Evolutionary conservation across 192 early-diverging fungal genomes (phyloP), one percentile per base, ranked within the genome.

Genomic region (Podila minutissima): DNA sequence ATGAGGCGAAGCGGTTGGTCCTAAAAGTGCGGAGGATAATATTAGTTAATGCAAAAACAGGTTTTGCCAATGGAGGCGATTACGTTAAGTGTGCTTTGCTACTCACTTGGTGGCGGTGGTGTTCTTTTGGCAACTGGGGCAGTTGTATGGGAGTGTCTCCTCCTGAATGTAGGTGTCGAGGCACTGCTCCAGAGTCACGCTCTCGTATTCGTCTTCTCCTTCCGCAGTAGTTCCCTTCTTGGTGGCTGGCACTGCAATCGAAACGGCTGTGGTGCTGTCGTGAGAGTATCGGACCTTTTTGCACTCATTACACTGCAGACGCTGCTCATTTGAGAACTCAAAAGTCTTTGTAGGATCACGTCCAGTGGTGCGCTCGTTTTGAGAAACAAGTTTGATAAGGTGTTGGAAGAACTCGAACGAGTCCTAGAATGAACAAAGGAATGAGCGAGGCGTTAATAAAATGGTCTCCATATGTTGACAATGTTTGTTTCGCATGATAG

Each of bases 381-480:
- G 89, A 65, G 92, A 86, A 58, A 97, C 83, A 26, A 91, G 85
- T 58, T 93, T 92, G 62, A 89, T 71, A 37, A 97, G 71, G 64
- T 95, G 91, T 72, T 92, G 92, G 66, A 96, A 89, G 74, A 97
- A 99, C 83, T 99, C 98, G 71, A 92, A 95, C 1, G 97, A 95
- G 75, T 99, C 98, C 89, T 46, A 46, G 15, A 3, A 15, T 46
- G 15, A 15, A 1, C 13, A 46, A 15, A 11, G 15, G 41, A 17
- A 46, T 46, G 76, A 50, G 22, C n/a, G 15, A 32, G 19, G 28
- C n/a, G 59, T 49, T 28, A n/a, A 83, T 49, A 32, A 20, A 15
- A 59, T 35, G 32, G 1, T 5, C 33, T 8, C 85, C 5, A 12
- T 4, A 17, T 53, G 20, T 62, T 49, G 38, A 26, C 10, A 35